Evolutionary conservation across 345 rosid genomes (phyloP).

Genomic region (Euphorbia lathyris): DNA sequence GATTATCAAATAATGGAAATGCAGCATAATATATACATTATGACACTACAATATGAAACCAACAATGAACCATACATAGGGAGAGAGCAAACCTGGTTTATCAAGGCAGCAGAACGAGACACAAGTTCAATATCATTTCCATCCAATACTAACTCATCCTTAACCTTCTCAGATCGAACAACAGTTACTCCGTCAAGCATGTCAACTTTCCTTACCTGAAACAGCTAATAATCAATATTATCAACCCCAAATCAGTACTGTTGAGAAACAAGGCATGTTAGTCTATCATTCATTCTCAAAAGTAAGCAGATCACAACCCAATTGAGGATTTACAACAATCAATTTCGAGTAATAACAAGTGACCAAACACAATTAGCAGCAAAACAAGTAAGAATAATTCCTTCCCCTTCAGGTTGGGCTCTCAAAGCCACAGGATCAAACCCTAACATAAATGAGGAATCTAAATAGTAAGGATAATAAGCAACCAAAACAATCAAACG

Average conservation of each 20-base stretch:
- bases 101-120: conserved; percentile 4
- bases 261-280: too few relatives aligned
- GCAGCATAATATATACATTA: neutral
- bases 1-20: neutral
- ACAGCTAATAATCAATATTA: neutral
- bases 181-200: conserved; percentile 3
- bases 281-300: too few relatives aligned
- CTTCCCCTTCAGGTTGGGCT: neutral
- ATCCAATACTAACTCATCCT: neutral
- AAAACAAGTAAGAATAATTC: too few relatives aligned
- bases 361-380: too few relatives aligned
- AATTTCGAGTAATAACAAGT: too few relatives aligned
- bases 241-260: too few relatives aligned
- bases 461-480: too few relatives aligned
- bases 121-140: conserved; percentile 6
- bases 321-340: too few relatives aligned
- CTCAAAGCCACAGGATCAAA: neutral
- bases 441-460: too few relatives aligned
- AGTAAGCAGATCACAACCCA: neutral
- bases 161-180: conserved; percentile 6
- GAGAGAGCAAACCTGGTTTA: neutral
- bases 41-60: neutral
- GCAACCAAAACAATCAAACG: too few relatives aligned
- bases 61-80: neutral
- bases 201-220: conserved; percentile 8